These are phyloP conservation scores for Saccharomycopsis javanensis DNA, from an alignment of 805 yeast species.

Conservation along the genomic window DNA sequence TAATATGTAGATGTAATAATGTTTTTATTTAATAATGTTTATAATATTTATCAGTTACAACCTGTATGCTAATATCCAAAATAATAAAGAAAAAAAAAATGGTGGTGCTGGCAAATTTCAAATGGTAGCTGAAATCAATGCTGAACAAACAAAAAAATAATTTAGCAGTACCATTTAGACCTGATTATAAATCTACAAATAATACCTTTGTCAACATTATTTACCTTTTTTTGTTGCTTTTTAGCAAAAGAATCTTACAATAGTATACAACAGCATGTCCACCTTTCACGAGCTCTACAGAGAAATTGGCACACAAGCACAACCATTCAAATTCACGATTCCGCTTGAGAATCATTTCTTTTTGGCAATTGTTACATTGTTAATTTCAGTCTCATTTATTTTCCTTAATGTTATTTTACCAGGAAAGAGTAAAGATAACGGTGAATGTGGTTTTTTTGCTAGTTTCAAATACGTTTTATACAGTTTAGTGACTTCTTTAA, in stretches of 20 bases:
- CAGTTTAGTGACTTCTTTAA: constrained; percentile 10
- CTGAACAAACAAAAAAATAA: too few species aligned
- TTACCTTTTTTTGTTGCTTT: too few species aligned
- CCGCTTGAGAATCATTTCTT: constrained; percentile 13
- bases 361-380: constrained; percentile 6
- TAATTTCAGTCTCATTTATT: constrained; percentile 3
- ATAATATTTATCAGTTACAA: too few species aligned
- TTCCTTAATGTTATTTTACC: constrained; percentile 12
- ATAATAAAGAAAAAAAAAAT: too few species aligned
- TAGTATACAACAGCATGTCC: neutral
- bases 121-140: too few species aligned
- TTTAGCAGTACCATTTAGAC: too few species aligned
- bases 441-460: neutral
- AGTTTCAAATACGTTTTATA: constrained; percentile 6
- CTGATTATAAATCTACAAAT: too few species aligned
- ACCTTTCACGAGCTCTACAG: neutral
- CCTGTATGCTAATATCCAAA: too few species aligned
- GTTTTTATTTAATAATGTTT: too few species aligned
- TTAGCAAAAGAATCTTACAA: neutral
- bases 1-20: too few species aligned
- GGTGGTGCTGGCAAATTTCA: neutral
- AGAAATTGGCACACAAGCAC: constrained; percentile 3
- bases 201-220: too few species aligned
- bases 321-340: constrained; percentile 1
- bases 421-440: neutral